Evolutionary conservation across 768 basidiomycete genomes (phyloP), one percentile per base, ranked within the genome.

Genomic region (Mycena vitilis): DNA sequence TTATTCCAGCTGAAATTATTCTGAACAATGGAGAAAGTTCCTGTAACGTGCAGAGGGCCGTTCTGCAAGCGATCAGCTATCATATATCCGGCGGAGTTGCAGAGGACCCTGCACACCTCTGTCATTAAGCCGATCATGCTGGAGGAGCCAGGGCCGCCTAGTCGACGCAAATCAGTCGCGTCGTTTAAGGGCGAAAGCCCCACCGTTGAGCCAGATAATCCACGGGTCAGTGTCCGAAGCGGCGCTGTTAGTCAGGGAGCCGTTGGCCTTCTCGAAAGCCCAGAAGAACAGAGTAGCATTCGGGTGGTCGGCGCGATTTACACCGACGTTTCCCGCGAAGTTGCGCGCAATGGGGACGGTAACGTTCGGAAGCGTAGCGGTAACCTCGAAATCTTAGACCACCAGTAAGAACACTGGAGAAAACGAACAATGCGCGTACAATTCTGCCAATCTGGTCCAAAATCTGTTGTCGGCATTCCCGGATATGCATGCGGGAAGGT

Each of bases 171-270:
- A 22, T 65, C 51, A 60, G 42, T 45, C 15, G 2, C 15, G 10
- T 30, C 30, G 30, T 30, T 30, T 8, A 12, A 9, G 9, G 23
- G 15, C 6, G 37, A 38, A 52, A 57, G 5, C 12, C 88, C 87
- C 88, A 78, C 90, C 91, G 65, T 91, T 91, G 36, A 92, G 76
- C 91, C 91, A 92, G 44, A 92, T 88, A 4, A 85, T 85, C 91
- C 91, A 92, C 4, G 91, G 91, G 37, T 88, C 81, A 18, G 63
- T 60, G 7, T 77, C 70, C 52, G 51, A 18, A 8, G 67, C 57
- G 30, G 30, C 2, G 36, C 60, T 75, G 11, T 73, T 77, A 13
- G 87, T 91, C 60, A 92, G 78, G 4, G 90, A 89, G 2, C 87
- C 88, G 22, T 81, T 75, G 1, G 78, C 77, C 51, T 86, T 87